Conservation (phyloP, 352 stramenopile genomes). For the Pythium diclinum region DNA sequence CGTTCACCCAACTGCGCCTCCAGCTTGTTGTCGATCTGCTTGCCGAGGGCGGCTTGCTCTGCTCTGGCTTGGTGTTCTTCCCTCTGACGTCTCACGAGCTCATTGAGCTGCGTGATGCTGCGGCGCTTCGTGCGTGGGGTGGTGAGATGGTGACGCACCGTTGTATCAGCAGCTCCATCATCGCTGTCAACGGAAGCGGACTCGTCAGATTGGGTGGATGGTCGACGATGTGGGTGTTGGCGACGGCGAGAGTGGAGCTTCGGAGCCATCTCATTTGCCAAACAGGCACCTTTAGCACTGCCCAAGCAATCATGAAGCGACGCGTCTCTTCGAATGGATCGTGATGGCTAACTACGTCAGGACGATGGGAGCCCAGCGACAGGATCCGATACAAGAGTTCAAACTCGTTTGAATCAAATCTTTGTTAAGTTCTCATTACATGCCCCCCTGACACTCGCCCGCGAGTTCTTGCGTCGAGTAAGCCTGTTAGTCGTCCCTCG, state of each 20-base stretch:
- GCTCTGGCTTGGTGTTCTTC: constrained; percentile 1
- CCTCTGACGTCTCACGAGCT: constrained; percentile 22
- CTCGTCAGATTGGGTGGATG: constrained; percentile 5
- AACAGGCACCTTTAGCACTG: neutral
- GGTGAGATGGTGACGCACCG: constrained; percentile 5
- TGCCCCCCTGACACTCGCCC: no score
- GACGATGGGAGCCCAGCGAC: no score
- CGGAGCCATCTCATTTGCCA: neutral
- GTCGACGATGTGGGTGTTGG: neutral
- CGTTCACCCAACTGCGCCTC: constrained; percentile 5
- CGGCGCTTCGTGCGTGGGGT: constrained; percentile 23
- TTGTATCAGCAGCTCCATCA: neutral
- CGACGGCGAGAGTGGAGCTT: constrained; percentile 2
- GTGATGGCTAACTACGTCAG: neutral
- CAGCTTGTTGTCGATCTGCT: constrained; percentile 11
- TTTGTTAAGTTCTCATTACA: no score
- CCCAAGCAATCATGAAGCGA: neutral
- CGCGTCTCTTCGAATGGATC: constrained; percentile 12
- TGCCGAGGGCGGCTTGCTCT: neutral
- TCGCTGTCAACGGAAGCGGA: neutral
- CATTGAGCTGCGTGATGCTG: constrained; percentile 22
- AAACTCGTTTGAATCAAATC: no score
- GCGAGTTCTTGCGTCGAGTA: no score
- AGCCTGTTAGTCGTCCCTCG: neutral
- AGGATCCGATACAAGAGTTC: no score